Percentiles rank a stretch among this genome's conserved stretches.
Conservation (phyloP, 108 stramenopile genomes). For the Cyclotella distinguenda region DNA sequence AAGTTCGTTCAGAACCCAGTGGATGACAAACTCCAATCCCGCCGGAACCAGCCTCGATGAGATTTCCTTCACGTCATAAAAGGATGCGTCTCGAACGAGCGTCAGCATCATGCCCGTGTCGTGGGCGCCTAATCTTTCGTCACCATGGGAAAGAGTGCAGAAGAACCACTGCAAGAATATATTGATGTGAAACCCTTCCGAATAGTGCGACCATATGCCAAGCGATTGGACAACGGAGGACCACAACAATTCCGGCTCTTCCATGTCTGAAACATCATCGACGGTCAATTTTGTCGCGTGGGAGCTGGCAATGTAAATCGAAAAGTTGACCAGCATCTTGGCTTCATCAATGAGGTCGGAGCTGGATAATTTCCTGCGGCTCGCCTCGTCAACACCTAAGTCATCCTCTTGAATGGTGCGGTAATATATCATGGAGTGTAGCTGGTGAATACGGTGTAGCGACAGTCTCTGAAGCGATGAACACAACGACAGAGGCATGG, state of each 20-base stretch:
- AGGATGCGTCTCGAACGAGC: conserved; percentile 46
- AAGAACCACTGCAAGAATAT: conserved; percentile 48
- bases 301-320: conserved; percentile 29
- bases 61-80: conserved; percentile 32
- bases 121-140: conserved; percentile 1
- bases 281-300: neutral
- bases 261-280: neutral
- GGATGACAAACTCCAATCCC: conserved; percentile 23
- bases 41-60: conserved; percentile 26
- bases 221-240: conserved; percentile 29
- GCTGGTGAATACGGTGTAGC: conserved; percentile 46
- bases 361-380: conserved; percentile 2
- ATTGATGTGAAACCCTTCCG: conserved; percentile 25
- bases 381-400: neutral
- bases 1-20: conserved; percentile 8
- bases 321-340: conserved; percentile 40
- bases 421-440: conserved; percentile 52
- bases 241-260: conserved; percentile 31
- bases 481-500: conserved; percentile 8
- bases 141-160: conserved; percentile 2
- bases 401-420: conserved; percentile 35
- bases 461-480: conserved; percentile 36
- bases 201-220: conserved; percentile 38
- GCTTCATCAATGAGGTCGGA: conserved; percentile 27
- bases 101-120: conserved; percentile 20